Evolutionary conservation across 2,329 filamentous ascomycete genomes (phyloP).

Genomic region (Taxawa tesnikishii): DNA sequence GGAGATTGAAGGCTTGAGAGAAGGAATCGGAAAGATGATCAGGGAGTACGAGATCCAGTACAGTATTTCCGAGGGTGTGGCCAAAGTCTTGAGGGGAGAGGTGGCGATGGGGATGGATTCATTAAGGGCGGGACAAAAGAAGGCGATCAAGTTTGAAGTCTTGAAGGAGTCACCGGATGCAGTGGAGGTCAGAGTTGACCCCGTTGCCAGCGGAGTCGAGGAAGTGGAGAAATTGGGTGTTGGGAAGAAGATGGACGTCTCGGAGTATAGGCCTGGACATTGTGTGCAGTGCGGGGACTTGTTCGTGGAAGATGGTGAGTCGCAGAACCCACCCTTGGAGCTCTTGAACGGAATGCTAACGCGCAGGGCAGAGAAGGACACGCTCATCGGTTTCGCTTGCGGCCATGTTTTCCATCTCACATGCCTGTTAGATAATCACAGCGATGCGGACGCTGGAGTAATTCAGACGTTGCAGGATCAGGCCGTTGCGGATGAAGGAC

Average conservation of each 20-base stretch:
- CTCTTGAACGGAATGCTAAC: neutral
- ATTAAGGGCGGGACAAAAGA: conserved; percentile 65
- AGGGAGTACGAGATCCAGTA: conserved; percentile 93
- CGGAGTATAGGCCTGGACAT: conserved; percentile 19
- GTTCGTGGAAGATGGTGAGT: conserved; percentile 23
- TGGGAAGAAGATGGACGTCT: conserved; percentile 13
- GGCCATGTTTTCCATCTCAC: conserved; percentile 70
- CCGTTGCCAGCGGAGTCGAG: conserved; percentile 11
- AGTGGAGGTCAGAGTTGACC: conserved; percentile 19
- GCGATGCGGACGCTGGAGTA: conserved; percentile 26
- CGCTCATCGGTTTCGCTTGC: conserved; percentile 68
- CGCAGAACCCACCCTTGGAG: neutral
- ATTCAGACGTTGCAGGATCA: conserved; percentile 31
- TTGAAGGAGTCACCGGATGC: conserved; percentile 28
- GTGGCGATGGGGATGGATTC: conserved; percentile 74
- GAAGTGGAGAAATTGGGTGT: conserved; percentile 11
- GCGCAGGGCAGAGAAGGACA: conserved; percentile 45
- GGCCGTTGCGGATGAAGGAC: conserved; percentile 25
- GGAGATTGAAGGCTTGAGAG: conserved; percentile 79
- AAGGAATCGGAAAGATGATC: conserved; percentile 82
- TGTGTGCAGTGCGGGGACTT: conserved; percentile 25
- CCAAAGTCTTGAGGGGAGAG: conserved; percentile 74
- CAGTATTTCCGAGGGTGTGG: conserved; percentile 82
- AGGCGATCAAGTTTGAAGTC: conserved; percentile 82
- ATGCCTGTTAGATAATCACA: conserved; percentile 46